Evolutionary conservation across 495 filamentous ascomycete species (phyloP), one percentile per base, ranked within the genome.

Genomic region (Hypomontagnella submonticulosa): DNA sequence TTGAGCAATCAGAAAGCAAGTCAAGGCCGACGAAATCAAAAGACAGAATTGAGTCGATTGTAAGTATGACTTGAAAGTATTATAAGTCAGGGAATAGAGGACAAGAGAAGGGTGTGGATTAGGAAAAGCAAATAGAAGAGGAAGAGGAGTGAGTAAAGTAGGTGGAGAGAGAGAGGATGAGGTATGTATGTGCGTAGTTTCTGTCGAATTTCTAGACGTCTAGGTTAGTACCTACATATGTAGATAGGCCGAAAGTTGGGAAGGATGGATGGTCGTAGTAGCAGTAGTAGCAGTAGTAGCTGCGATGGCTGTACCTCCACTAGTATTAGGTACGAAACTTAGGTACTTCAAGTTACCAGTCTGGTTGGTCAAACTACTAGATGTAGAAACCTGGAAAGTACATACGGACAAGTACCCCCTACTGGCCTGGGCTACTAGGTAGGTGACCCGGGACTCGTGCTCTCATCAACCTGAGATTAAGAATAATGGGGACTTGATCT

Each of bases 391-490:
- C 2, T 27, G 23, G 23, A 27, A 27, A 27, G 30, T 47, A 16
- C 15, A 37, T 18, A 20, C 13, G 48, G 4, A 12, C 8, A 38
- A 8, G 36, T 38, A 27, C 23, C 23, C 6, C n/a, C n/a, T n/a
- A n/a, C 36, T 12, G 36, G 36, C 10, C 9, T 13, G n/a, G 11
- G 33, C 33, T 38, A 34, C 18, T 57, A 19, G 37, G 23, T 33
- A 46, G 38, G 32, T 46, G 30, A 33, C 41, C 13, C 51, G 38
- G 49, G 57, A 55, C 27, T 61, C 57, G 58, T 50, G 36, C 38
- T 53, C 41, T 63, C 54, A 55, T 68, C 65, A 63, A 63, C 59
- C 30, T 68, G 65, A 63, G 48, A 59, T 68, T 63, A 46, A 63
- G 59, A 60, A 60, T 67, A 67, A 62, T 54, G 44, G 49, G 57